Base-by-base conservation (phyloP, 345 rosid species). In the Syzygium aqueum region DNA sequence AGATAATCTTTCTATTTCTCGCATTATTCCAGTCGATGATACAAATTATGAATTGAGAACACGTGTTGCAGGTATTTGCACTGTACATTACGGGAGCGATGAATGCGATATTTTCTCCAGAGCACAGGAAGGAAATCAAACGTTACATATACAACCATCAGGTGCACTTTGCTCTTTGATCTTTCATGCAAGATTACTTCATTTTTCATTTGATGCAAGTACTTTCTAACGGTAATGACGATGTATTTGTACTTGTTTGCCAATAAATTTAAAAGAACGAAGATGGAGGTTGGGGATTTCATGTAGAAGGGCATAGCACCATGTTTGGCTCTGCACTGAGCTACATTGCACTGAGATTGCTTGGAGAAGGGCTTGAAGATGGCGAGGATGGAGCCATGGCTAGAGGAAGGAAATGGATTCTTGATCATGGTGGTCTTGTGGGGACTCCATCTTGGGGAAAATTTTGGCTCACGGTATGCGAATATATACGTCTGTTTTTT, bases 281-380 rank as follows among this genome's bases (percentile, higher is more conserved):
- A 89, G 98, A 95, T 85, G 97, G 96, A 87, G 95, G 95, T 9
- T 93, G 96, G 95, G 98, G 96, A 84, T 85, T 95, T 43, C 95
- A 93, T 63, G 65, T 94, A n/a, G 96, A 93, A 59, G 89, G 98
- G 19, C 91, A 91, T 28, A 95, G 95, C 87, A 89, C 92, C 77
- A 93, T 94, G 96, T 93, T 94, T 53, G 92, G 94, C n/a, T 89
- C 95, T 10, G 93, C 89, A 1, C 61, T 93, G 6, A 94, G 90
- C 85, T 95, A 95, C 91, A 88, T 95, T 30, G 87, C 93, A 49
- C 77, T 95, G 92, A 91, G 96, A 85, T 40, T 94, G 53, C 93
- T 95, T 0, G 96, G 96, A 61, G 95, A 92, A 85, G 95, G 91
- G 9, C 89, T 86, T 23, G 90, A 92, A 27, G 94, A 89, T 56